Evolutionary conservation across 495 filamentous ascomycete genomes (phyloP), one percentile per base, ranked within the genome.

Genomic region (Penicillium roqueforti): DNA sequence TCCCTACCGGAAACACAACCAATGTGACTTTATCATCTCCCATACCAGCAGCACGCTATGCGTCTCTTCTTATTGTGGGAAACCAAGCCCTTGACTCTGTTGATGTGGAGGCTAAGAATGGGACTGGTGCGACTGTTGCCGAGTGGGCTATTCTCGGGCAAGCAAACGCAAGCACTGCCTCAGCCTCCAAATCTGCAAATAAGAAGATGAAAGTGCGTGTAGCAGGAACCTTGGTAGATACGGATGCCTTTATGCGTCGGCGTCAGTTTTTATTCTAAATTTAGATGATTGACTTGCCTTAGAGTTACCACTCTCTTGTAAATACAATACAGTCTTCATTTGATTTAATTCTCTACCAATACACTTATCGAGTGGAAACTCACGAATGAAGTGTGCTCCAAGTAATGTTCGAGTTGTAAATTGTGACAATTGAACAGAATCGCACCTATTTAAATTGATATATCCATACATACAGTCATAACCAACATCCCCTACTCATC

Each of bases 81-180:
- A 80, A 79, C 53, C 77, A 80, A 50, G 75, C 47, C 0, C 47
- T 71, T 9, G 62, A 54, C 38, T 61, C 68, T 46, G 81, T 76
- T 10, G 81, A 77, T 63, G 64, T 68, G 43, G 69, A 66, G 8
- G 68, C 65, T 16, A 51, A 51, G 1, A 79, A 83, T 58, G 76
- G 69, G 3, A 72, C 69, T 0, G 87, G 87, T 0, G 83, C 83
- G 3, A 88, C 84, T 16, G 87, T 91, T 6, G 87, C 85, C 13
- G 88, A 90, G 65, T 89, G 85, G 79, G 84, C 75, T 31, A 73
- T 88, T 55, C 59, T 87, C 47, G 68, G 71, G 0, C 50, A 61
- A n/a, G 40, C 28, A 8, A 42, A 42, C 42, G 25, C 8, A 3
- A 37, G 14, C 36, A 31, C 23, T 14, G 57, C 58, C 10, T 52